Percentiles rank a stretch among this genome's conserved stretches.
Conservation (phyloP, 148 eudicot genomes). For the Spergularia marina region DNA sequence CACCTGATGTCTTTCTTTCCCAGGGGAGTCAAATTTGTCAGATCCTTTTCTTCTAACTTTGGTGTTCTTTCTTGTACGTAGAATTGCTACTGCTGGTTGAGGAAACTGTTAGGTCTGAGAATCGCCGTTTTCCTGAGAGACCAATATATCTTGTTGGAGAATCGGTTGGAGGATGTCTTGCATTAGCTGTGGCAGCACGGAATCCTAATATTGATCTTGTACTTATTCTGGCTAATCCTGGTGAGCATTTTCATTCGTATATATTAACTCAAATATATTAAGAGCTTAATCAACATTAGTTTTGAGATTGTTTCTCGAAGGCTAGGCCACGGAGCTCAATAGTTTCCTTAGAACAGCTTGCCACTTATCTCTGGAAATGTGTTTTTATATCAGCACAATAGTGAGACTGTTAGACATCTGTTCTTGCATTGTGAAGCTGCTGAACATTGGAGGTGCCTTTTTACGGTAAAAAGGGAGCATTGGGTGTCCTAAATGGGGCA, state of each 20-base stretch:
- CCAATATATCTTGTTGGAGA: constrained; percentile 74
- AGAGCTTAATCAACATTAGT: neutral
- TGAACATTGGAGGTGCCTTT: too few species aligned
- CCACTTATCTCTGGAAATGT: neutral
- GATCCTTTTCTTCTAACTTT: constrained; percentile 4
- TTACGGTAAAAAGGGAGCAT: too few species aligned
- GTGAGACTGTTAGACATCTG: too few species aligned
- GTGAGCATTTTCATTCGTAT: constrained; percentile 27
- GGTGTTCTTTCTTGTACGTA: constrained; percentile 18
- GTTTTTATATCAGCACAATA: too few species aligned
- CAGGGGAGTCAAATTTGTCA: neutral
- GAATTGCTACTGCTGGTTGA: constrained; percentile 54
- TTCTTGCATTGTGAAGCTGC: too few species aligned
- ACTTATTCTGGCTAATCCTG: constrained; percentile 75
- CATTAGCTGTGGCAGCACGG: constrained; percentile 56
- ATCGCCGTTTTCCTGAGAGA: constrained; percentile 29
- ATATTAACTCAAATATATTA: neutral
- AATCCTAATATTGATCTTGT: constrained; percentile 56
- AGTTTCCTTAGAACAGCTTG: neutral
- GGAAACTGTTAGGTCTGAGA: constrained; percentile 48
- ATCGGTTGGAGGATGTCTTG: constrained; percentile 63
- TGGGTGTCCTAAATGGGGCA: too few species aligned
- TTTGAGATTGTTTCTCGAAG: neutral
- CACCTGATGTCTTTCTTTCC: neutral
- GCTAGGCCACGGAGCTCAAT: neutral